Conservation (phyloP, 2,329 filamentous ascomycete species). For the Chaetomium olivaceum region DNA sequence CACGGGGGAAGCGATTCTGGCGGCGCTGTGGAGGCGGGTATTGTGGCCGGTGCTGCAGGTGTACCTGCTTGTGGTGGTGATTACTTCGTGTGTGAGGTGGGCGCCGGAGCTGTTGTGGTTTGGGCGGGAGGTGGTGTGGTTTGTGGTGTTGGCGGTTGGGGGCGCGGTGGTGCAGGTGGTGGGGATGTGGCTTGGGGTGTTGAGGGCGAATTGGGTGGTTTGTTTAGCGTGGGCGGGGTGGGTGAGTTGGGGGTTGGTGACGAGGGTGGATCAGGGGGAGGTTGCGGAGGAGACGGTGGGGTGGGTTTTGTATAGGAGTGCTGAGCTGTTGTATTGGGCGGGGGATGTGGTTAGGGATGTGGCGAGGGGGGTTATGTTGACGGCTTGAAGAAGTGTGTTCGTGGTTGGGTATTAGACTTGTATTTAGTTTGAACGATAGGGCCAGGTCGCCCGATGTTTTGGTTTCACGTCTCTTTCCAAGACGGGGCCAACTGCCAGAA, state of each 20-base stretch:
- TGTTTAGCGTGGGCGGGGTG: not conserved
- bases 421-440: not conserved
- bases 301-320: not conserved
- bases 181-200: not conserved
- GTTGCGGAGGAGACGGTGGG: not conserved
- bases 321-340: not conserved
- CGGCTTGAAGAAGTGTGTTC: not conserved
- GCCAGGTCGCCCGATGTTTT: not conserved
- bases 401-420: not conserved
- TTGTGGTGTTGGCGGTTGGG: not conserved
- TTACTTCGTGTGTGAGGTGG: not conserved
- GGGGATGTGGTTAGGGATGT: slow-evolving; percentile 17
- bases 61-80: not conserved
- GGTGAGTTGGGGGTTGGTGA: not conserved
- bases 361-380: not conserved
- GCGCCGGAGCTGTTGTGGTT: not conserved
- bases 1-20: too few species aligned
- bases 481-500: not conserved
- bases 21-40: not conserved
- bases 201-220: not conserved
- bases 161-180: not conserved
- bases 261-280: not conserved
- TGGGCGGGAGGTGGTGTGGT: not conserved
- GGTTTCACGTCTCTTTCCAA: not conserved
- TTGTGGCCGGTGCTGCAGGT: not conserved